phyloP scores from a whole-genome alignment of 176 grass and related monocot genomes.

The Rhipidocladum racemiflorum region DNA sequence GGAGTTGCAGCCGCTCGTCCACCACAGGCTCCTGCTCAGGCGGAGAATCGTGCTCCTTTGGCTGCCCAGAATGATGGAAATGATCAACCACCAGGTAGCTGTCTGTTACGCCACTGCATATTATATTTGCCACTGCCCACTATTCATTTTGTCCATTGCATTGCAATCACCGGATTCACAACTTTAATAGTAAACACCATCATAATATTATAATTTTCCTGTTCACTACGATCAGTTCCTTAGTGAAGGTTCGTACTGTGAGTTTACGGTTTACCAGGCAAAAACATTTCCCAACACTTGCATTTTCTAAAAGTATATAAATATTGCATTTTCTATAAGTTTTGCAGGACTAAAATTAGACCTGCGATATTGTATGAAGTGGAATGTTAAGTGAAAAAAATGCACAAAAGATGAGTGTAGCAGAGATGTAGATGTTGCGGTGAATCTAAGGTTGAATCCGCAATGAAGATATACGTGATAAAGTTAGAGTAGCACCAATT shows the following conservation, averaged over 20 bases:
- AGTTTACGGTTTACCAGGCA: conserved; percentile 11
- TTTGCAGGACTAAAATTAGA: no score
- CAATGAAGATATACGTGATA: no score
- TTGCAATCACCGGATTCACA: not conserved
- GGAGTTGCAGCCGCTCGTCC: conserved; percentile 57
- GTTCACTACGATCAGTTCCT: conserved; percentile 1
- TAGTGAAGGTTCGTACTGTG: not conserved
- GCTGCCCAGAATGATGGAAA: conserved; percentile 48
- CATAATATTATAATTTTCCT: not conserved
- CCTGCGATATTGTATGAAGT: not conserved
- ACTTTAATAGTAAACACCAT: not conserved
- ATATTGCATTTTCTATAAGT: no score
- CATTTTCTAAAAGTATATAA: not conserved
- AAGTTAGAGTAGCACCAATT: no score
- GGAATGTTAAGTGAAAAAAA: no score
- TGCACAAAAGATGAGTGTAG: no score
- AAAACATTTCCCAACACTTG: not conserved
- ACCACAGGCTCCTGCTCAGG: conserved; percentile 45
- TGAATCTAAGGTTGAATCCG: no score
- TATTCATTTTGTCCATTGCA: conserved; percentile 8
- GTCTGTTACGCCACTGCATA: conserved; percentile 13
- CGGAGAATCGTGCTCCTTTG: conserved; percentile 46
- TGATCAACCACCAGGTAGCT: conserved; percentile 52
- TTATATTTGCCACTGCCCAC: not conserved
- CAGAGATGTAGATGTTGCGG: no score